These are phyloP conservation scores for Lentinula guzmanii DNA, from an alignment of 768 basidiomycete species.

Conservation along the genomic window DNA sequence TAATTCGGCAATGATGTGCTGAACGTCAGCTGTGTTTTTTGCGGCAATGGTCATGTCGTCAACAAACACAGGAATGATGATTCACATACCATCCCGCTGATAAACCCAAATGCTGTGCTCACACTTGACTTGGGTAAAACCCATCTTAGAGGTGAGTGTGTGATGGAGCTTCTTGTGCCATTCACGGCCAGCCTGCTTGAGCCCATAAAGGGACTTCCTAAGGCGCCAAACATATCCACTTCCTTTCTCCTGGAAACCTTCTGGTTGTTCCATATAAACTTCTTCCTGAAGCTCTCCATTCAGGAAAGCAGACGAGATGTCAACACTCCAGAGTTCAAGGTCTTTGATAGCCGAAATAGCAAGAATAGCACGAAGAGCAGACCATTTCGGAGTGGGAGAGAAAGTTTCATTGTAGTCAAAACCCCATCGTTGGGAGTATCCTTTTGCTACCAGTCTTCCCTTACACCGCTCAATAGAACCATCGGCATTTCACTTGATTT, in stretches of 20 bases:
- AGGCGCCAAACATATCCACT: constrained; percentile 4
- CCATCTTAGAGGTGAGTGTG: constrained; percentile 6
- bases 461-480: constrained; percentile 34
- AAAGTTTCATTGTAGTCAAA: constrained; percentile 33
- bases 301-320: constrained; percentile 10
- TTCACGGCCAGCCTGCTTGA: constrained; percentile 17
- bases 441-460: constrained; percentile 34
- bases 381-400: constrained; percentile 21
- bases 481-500: constrained; percentile 31
- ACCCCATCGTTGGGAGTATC: constrained; percentile 30
- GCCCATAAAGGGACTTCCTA: constrained; percentile 17
- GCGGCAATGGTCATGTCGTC: constrained; percentile 18
- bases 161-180: constrained; percentile 10
- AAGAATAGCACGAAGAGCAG: constrained; percentile 14
- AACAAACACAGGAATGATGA: constrained; percentile 20
- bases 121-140: constrained; percentile 11
- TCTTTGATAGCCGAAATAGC: constrained; percentile 20
- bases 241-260: constrained; percentile 10
- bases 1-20: constrained; percentile 13
- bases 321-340: constrained; percentile 12
- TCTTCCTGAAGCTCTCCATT: constrained; percentile 17
- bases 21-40: constrained; percentile 5
- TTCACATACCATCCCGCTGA: constrained; percentile 6
- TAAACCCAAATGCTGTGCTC: constrained; percentile 20
- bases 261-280: constrained; percentile 18